phyloP scores from a whole-genome alignment of 345 rosid genomes.

The Aquilaria malaccensis region DNA sequence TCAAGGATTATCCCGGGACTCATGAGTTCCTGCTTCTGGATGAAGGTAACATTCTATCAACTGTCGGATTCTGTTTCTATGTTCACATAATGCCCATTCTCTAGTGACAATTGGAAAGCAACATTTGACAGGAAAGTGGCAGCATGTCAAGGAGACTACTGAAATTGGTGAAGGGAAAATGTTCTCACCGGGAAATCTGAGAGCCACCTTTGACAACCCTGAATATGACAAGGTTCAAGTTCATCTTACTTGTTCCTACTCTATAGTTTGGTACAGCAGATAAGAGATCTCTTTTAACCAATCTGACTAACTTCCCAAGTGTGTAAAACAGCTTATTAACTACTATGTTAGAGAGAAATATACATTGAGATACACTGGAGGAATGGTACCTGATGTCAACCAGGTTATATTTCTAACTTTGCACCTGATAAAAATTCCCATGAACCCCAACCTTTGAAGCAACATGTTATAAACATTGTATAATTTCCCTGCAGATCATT shows the following conservation, averaged over 20 bases:
- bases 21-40: conserved; percentile 99
- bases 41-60: conserved; percentile 49
- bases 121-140: conserved; percentile 77
- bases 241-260: background rate
- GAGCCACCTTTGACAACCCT: conserved; percentile 91
- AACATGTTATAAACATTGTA: too few relatives aligned
- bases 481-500: conserved; percentile 42
- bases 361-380: conserved; percentile 98
- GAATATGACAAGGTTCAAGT: conserved; percentile 56
- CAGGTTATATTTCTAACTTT: conserved; percentile 37
- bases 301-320: background rate
- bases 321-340: conserved; percentile 53
- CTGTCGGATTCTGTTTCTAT: background rate
- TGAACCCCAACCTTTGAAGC: too few relatives aligned
- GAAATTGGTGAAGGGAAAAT: conserved; percentile 86
- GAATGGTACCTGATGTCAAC: conserved; percentile 99
- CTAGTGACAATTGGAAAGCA: conserved; percentile 3
- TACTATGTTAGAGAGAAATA: conserved; percentile 87
- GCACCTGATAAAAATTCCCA: background rate
- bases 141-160: conserved; percentile 85
- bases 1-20: conserved; percentile 82
- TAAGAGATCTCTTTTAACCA: background rate
- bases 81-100: background rate
- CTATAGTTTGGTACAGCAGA: background rate
- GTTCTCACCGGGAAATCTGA: conserved; percentile 95